A percentile compares a stretch with the other conserved stretches of the same genome.
These are phyloP conservation scores for Phytophthora macrochlamydospora DNA, from an alignment of 352 stramenopile genomes.

Conservation along the genomic window DNA sequence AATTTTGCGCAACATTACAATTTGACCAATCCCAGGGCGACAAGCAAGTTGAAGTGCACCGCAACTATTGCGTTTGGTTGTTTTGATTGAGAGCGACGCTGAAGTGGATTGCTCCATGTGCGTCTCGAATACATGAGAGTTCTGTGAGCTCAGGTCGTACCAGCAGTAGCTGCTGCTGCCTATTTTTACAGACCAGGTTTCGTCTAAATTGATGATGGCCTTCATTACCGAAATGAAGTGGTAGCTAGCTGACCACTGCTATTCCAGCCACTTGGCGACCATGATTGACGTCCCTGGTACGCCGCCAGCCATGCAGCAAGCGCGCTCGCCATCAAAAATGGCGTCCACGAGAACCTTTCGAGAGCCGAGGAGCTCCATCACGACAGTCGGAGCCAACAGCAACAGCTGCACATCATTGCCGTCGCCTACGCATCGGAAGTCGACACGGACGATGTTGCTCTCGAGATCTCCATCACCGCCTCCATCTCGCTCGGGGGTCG, in stretches of 20 bases:
- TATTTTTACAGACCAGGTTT: constrained; percentile 20
- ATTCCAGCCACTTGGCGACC: neutral
- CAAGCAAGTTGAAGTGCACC: constrained; percentile 27
- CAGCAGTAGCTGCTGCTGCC: neutral
- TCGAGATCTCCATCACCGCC: constrained; percentile 16
- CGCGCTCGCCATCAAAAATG: constrained; percentile 10
- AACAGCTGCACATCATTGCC: constrained; percentile 21
- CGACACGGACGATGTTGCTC: constrained; percentile 39
- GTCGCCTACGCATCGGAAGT: constrained; percentile 14
- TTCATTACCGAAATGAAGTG: constrained; percentile 10
- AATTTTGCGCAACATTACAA: neutral
- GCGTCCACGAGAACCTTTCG: constrained; percentile 10
- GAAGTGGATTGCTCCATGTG: neutral
- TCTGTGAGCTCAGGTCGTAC: too few relatives aligned
- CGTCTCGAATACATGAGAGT: neutral
- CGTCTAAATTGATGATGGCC: constrained; percentile 9
- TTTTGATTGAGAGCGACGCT: neutral
- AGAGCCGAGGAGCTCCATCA: constrained; percentile 10
- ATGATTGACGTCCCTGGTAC: neutral
- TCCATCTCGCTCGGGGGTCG: constrained; percentile 20
- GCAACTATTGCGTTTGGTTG: neutral
- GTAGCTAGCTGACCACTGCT: neutral
- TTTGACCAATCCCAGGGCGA: constrained; percentile 5
- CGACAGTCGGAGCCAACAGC: constrained; percentile 5
- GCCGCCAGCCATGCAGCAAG: neutral